Base-by-base conservation (phyloP, 2,329 filamentous ascomycete genomes). In the Cryoendolithus antarcticus region DNA sequence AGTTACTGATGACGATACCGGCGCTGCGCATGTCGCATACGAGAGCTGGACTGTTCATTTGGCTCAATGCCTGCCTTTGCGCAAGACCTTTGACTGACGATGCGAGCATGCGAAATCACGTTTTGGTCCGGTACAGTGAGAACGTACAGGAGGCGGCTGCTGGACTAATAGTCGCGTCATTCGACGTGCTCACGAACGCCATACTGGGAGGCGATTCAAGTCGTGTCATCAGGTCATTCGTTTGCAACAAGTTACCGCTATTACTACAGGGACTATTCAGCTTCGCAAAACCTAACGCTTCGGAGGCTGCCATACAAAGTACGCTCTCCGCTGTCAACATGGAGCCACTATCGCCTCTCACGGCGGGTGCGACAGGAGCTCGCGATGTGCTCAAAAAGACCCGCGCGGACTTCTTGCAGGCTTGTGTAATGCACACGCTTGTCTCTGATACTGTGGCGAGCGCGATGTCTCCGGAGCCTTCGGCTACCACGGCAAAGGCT, bases 341-440 rank as follows among this genome's bases (percentile, higher is more conserved):
- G 47, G 75, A 77, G 4, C 74, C 77, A 0, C 70, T 80, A 39
- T 77, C 77, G 8, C 73, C 75, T 36, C 71, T 77, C 50, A 78
- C 80, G 43, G 69, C 75, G 37, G 74, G 75, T 13, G 62, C 64
- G 13, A 68, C 69, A 56, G 64, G 63, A 28, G 65, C 60, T 9
- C 75, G 70, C 38, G 73, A 71, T 39, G 67, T 72, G 30, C 64
- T 82, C 2, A 74, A 76, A 21, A 73, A 78, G 44, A 85, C 84
- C 21, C 74, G 80, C 19, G 82, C 82, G 62, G 67, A 95, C 44
- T 96, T 96, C 48, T 74, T 93, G 31, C 91, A 93, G 47, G 80
- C 89, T 1, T 98, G 91, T 56, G 85, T 84, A 39, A 70, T 95
- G 31, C 88, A 96, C 58, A 77, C 79, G 1, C 67, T 98, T n/a